Conservation (phyloP, 495 filamentous ascomycete genomes). For the Xylaria castorea region DNA sequence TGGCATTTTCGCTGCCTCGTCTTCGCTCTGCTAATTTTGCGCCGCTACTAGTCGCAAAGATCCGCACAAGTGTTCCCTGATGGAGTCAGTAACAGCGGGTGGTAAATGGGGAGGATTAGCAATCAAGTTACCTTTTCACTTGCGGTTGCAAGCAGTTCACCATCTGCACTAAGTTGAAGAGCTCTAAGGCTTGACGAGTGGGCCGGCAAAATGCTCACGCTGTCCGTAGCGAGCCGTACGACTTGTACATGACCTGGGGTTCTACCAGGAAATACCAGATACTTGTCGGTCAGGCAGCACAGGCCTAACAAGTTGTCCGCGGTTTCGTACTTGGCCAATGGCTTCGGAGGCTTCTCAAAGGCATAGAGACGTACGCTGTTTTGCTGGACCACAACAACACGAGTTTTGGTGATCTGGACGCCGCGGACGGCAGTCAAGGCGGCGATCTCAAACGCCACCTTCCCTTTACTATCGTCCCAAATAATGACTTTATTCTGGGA, state of each 20-base stretch:
- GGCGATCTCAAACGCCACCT: slow-evolving; percentile 66
- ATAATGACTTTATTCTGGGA: slow-evolving; percentile 90
- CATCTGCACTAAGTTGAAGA: slow-evolving; percentile 80
- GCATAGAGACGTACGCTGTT: slow-evolving; percentile 84
- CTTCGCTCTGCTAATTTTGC: slow-evolving; percentile 82
- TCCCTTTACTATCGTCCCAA: slow-evolving; percentile 88
- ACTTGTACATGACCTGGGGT: slow-evolving; percentile 91
- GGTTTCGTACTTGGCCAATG: slow-evolving; percentile 80
- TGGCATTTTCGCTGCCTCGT: slow-evolving; percentile 85
- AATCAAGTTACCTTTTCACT: slow-evolving; percentile 73
- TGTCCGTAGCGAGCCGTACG: slow-evolving; percentile 79
- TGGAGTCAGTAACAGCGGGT: neutral
- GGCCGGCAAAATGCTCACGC: slow-evolving; percentile 93
- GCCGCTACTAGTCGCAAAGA: slow-evolving; percentile 79
- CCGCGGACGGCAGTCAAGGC: slow-evolving; percentile 71
- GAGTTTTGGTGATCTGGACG: slow-evolving; percentile 76
- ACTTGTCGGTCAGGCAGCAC: slow-evolving; percentile 74
- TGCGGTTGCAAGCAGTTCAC: slow-evolving; percentile 85
- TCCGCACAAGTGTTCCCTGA: slow-evolving; percentile 85
- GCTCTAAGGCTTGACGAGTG: slow-evolving; percentile 80
- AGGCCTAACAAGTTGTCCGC: slow-evolving; percentile 85
- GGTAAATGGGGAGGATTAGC: neutral
- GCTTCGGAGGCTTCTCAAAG: slow-evolving; percentile 76
- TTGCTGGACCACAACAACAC: slow-evolving; percentile 80
- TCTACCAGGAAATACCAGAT: slow-evolving; percentile 82